Evolutionary conservation across 2,329 filamentous ascomycete genomes (phyloP).

Genomic region (Nemania sp.): DNA sequence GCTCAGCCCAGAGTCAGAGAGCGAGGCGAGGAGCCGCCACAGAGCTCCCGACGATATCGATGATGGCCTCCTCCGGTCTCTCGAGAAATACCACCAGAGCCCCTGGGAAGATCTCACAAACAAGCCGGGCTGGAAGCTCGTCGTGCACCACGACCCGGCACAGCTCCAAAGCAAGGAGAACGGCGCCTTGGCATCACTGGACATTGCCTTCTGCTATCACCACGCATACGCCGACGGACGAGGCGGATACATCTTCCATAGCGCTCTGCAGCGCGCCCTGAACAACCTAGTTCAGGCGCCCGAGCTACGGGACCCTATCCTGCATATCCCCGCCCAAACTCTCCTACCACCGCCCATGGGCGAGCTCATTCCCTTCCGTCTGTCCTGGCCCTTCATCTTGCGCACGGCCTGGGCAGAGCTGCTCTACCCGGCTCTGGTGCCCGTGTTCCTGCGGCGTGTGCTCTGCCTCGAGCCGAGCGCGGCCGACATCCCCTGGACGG

Average conservation of each 20-base stretch:
- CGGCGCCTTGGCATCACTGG: slow-evolving; percentile 32
- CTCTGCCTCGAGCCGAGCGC: slow-evolving; percentile 6
- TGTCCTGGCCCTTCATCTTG: slow-evolving; percentile 27
- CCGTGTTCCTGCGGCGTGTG: slow-evolving; percentile 41
- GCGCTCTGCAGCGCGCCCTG: slow-evolving; percentile 49
- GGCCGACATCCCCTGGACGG: slow-evolving; percentile 44
- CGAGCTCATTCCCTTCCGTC: slow-evolving; percentile 44
- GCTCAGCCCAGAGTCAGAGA: not conserved
- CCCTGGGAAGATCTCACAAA: slow-evolving; percentile 46
- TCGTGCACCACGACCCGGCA: slow-evolving; percentile 39
- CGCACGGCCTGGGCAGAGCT: slow-evolving; percentile 24
- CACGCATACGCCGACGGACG: slow-evolving; percentile 58
- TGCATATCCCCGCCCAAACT: slow-evolving; percentile 40
- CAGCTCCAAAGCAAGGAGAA: slow-evolving; percentile 5
- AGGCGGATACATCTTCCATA: slow-evolving; percentile 53
- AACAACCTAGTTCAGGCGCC: slow-evolving; percentile 28
- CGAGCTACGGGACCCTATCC: slow-evolving; percentile 31
- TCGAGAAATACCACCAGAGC: slow-evolving; percentile 45
- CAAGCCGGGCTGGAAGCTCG: slow-evolving; percentile 53
- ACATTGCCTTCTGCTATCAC: slow-evolving; percentile 55
- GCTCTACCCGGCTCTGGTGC: slow-evolving; percentile 45
- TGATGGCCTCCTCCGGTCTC: slow-evolving; percentile 37
- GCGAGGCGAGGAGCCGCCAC: not conserved
- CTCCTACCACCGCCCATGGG: slow-evolving; percentile 47
- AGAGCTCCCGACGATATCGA: slow-evolving; percentile 8